A percentile compares a stretch with the other conserved stretches of the same genome.
phyloP scores from a whole-genome alignment of 2,329 filamentous ascomycete genomes.

The Aspergillus puulaauensis region DNA sequence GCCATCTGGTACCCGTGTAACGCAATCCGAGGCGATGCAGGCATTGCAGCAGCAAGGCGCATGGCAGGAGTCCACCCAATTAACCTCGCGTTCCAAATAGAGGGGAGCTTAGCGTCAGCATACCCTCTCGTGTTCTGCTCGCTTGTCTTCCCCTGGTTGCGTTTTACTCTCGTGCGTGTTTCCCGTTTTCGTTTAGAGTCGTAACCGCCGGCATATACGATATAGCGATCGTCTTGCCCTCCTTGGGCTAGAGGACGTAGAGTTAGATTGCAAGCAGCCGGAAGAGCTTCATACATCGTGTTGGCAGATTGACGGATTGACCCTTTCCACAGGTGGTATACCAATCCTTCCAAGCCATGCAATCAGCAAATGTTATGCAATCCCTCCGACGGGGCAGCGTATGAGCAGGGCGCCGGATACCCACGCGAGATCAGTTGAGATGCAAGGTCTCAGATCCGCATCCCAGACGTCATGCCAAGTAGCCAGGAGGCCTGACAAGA shows the following conservation, averaged over 20 bases:
- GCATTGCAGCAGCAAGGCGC: background rate
- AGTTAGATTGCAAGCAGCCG: too few relatives aligned
- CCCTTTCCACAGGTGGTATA: too few relatives aligned
- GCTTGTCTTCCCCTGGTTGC: too few relatives aligned
- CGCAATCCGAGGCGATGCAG: background rate
- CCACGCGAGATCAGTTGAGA: background rate
- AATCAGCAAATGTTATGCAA: background rate
- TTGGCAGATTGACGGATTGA: too few relatives aligned
- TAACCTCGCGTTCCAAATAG: background rate
- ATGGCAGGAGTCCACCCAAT: background rate
- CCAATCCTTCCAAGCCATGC: background rate
- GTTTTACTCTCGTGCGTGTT: too few relatives aligned
- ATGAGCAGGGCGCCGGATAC: background rate
- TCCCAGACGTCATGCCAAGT: background rate
- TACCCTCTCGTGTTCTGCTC: too few relatives aligned
- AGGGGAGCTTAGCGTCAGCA: too few relatives aligned
- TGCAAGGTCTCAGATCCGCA: background rate
- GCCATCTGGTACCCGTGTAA: background rate
- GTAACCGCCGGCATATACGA: too few relatives aligned
- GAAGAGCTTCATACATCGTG: too few relatives aligned
- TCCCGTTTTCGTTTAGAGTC: too few relatives aligned
- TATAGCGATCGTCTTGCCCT: too few relatives aligned
- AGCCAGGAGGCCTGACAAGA: background rate
- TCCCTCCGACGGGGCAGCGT: background rate
- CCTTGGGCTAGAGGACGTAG: too few relatives aligned